These are phyloP conservation scores for Abrus precatorius DNA, from an alignment of 306 rosid species.

Conservation along the genomic window DNA sequence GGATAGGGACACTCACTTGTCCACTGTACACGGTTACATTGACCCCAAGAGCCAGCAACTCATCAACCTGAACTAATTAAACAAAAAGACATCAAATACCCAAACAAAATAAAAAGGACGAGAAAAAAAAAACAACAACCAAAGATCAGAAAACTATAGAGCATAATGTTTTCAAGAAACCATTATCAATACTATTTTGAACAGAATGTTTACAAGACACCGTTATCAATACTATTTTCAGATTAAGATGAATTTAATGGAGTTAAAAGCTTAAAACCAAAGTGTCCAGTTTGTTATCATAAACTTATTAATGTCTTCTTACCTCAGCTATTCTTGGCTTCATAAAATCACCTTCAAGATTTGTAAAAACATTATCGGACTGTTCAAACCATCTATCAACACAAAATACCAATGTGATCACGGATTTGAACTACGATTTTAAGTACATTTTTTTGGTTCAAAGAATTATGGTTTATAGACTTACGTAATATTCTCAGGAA, in stretches of 20 bases:
- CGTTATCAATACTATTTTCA: background rate
- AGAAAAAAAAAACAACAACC: background rate
- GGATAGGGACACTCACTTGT: constrained; percentile 15
- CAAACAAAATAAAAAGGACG: background rate
- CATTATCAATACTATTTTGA: background rate
- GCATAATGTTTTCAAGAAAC: background rate
- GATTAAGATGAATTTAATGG: background rate
- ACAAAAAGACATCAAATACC: background rate
- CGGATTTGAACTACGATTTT: background rate
- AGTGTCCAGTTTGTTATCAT: background rate
- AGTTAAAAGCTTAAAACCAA: background rate
- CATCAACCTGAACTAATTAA: background rate
- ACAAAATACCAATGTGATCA: background rate
- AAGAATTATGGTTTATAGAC: background rate
- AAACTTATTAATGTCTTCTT: background rate
- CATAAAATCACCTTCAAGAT: constrained; percentile 17
- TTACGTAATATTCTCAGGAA: constrained; percentile 1
- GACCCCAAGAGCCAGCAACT: constrained; percentile 14
- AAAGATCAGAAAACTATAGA: background rate
- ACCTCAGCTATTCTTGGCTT: constrained; percentile 20
- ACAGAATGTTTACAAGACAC: background rate
- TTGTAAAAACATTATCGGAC: background rate
- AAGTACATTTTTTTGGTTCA: background rate
- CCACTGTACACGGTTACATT: constrained; percentile 9
- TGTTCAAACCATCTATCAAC: background rate